Evolutionary conservation across 768 basidiomycete species (phyloP).

Genomic region (Lactarius evosmus): DNA sequence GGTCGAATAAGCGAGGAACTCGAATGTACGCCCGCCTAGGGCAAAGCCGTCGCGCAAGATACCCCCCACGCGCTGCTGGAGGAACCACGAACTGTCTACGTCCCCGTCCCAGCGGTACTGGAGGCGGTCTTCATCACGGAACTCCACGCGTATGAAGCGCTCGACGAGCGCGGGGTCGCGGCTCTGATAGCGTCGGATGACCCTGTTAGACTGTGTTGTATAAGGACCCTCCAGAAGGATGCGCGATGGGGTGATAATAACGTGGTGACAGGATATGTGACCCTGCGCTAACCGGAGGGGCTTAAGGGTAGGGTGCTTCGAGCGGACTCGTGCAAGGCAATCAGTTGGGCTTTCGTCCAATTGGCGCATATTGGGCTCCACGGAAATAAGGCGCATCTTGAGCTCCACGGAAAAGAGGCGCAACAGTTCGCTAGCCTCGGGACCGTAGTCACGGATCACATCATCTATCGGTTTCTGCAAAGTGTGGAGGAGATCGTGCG

Average conservation of each 20-base stretch:
- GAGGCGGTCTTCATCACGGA: constrained; percentile 79
- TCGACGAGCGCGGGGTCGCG: constrained; percentile 47
- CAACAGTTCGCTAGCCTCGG: constrained; percentile 47
- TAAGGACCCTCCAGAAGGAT: constrained; percentile 75
- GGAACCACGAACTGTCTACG: constrained; percentile 55
- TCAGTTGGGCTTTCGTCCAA: constrained; percentile 41
- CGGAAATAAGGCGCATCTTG: constrained; percentile 48
- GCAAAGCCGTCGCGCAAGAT: constrained; percentile 60
- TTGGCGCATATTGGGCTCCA: constrained; percentile 44
- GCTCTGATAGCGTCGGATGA: constrained; percentile 59
- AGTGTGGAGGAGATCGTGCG: constrained; percentile 47
- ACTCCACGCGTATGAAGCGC: constrained; percentile 78
- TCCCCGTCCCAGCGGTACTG: constrained; percentile 68
- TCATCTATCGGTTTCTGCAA: constrained; percentile 45
- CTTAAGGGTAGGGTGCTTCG: constrained; percentile 26
- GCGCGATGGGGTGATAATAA: constrained; percentile 74
- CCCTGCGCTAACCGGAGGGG: constrained; percentile 35
- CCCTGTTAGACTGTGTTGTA: constrained; percentile 71
- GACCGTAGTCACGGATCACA: constrained; percentile 37
- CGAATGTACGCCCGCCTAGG: constrained; percentile 67
- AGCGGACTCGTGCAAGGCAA: constrained; percentile 45
- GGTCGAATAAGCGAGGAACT: constrained; percentile 79
- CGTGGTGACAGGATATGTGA: constrained; percentile 65
- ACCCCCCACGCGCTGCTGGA: constrained; percentile 36
- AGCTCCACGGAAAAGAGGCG: constrained; percentile 53